These are phyloP conservation scores for Lagerstroemia speciosa DNA, from an alignment of 345 rosid species.

Conservation along the genomic window DNA sequence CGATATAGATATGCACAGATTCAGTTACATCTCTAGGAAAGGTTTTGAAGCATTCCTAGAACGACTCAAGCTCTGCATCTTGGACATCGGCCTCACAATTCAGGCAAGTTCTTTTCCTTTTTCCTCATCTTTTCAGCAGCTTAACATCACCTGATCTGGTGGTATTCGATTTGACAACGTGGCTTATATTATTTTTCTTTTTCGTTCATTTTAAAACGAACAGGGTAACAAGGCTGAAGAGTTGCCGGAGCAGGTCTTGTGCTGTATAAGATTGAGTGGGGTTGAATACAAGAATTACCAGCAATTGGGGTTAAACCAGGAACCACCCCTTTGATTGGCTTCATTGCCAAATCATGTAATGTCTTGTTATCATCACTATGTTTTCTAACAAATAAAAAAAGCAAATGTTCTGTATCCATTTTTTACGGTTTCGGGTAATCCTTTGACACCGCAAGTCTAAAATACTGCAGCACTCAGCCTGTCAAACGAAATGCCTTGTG, in stretches of 20 bases:
- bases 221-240: constrained; percentile 92
- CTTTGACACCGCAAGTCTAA: background rate
- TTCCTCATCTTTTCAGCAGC: background rate
- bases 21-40: constrained; percentile 82
- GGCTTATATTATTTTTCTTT: background rate
- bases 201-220: constrained; percentile 13
- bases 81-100: constrained; percentile 91
- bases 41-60: constrained; percentile 81
- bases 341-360: background rate
- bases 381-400: background rate
- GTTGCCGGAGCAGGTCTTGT: constrained; percentile 84
- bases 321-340: constrained; percentile 8
- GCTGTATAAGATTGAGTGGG: constrained; percentile 67
- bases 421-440: background rate
- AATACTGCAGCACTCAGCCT: background rate
- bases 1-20: constrained; percentile 94
- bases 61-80: constrained; percentile 59
- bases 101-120: constrained; percentile 38
- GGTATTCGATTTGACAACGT: background rate
- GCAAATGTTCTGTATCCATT: background rate
- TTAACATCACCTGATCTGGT: background rate
- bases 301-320: constrained; percentile 46
- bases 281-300: constrained; percentile 66
- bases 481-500: background rate
- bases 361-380: background rate